Percentiles rank a stretch among this genome's conserved stretches.
Evolutionary conservation across 139 green algal genomes (phyloP).

Genomic region (Chlamydomonas sp.): DNA sequence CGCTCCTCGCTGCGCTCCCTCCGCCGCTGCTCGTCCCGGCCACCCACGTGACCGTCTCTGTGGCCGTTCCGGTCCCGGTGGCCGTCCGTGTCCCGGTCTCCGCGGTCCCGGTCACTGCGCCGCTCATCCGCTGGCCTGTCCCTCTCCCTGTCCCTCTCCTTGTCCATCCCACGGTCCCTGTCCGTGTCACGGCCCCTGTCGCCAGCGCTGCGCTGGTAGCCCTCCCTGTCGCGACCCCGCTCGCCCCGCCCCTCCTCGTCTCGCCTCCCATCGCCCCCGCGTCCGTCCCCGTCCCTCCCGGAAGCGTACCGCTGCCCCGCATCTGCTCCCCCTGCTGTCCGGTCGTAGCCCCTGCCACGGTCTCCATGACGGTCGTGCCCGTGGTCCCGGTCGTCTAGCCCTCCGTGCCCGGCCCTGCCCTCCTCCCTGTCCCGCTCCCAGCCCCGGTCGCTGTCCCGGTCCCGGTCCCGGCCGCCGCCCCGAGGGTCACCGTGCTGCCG

Average conservation of each 20-base stretch:
- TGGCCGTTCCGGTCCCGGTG: constrained; percentile 12
- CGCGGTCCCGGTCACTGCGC: no score
- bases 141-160: neutral
- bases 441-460: neutral
- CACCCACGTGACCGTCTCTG: neutral
- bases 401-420: neutral
- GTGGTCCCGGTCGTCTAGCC: neutral
- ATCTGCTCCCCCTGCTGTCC: no score
- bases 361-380: neutral
- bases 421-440: neutral
- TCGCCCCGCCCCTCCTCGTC: neutral
- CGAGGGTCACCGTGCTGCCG: neutral
- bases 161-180: neutral
- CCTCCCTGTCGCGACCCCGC: neutral
- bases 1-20: neutral
- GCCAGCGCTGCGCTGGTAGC: neutral
- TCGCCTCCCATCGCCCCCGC: neutral
- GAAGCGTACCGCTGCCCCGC: no score
- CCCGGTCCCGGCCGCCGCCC: neutral
- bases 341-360: neutral
- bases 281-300: neutral
- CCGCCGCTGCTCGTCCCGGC: neutral
- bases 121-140: neutral
- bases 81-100: no score
- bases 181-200: neutral